Percentiles rank a stretch among this genome's conserved stretches.
phyloP scores from a whole-genome alignment of 2,329 filamentous ascomycete species.

The Thelonectria rubi region DNA sequence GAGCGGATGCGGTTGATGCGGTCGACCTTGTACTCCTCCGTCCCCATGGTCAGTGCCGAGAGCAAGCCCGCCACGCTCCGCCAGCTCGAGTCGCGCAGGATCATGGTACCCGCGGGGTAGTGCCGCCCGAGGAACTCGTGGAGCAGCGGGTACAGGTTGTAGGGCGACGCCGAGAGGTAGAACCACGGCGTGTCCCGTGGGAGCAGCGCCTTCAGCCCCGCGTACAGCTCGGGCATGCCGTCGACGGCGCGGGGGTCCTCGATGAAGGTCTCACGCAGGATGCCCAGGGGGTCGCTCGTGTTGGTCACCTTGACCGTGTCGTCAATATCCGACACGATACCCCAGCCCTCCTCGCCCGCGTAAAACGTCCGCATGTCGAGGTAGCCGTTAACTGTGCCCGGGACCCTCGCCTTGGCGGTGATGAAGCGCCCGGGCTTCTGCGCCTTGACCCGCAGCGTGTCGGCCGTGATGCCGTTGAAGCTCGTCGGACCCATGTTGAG shows the following conservation, averaged over 20 bases:
- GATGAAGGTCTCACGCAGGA: constrained; percentile 84
- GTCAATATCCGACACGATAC: constrained; percentile 88
- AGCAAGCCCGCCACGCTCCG: constrained; percentile 84
- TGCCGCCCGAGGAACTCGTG: constrained; percentile 74
- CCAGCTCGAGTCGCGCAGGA: constrained; percentile 87
- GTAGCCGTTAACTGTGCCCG: constrained; percentile 62
- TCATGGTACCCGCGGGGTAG: constrained; percentile 81
- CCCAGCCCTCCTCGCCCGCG: constrained; percentile 82
- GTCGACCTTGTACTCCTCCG: constrained; percentile 85
- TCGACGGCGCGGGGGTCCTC: constrained; percentile 74
- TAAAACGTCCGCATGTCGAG: constrained; percentile 76
- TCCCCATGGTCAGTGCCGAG: constrained; percentile 80
- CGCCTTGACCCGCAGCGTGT: constrained; percentile 63
- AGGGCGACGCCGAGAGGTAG: constrained; percentile 92
- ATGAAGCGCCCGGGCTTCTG: constrained; percentile 56
- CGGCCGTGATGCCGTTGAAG: constrained; percentile 75
- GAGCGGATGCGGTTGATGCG: constrained; percentile 79
- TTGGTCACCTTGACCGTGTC: constrained; percentile 94
- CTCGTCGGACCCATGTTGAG: constrained; percentile 75
- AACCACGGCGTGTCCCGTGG: constrained; percentile 78
- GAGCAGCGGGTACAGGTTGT: constrained; percentile 92
- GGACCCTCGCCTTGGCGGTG: constrained; percentile 60
- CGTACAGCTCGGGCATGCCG: constrained; percentile 89
- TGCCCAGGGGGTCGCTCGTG: constrained; percentile 81
- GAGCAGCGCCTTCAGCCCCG: constrained; percentile 65